Evolutionary conservation across 148 eudicot species (phyloP), one percentile per base, ranked within the genome.

Genomic region (Silene conica): DNA sequence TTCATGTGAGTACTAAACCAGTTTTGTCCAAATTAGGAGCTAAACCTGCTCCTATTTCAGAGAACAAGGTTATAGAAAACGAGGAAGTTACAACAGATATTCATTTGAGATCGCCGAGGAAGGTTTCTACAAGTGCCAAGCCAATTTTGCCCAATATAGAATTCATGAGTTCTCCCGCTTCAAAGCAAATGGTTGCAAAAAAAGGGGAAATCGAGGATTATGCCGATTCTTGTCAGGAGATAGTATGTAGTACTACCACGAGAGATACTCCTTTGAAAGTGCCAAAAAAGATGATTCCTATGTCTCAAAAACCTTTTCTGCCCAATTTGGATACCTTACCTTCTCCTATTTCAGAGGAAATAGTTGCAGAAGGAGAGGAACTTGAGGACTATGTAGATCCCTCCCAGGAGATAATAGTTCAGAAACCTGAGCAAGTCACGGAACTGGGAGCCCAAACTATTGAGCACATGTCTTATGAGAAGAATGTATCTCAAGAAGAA

Each of bases 401-500:
- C 55, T 11, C 11, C 21, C 46, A 71, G 54, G 74, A 63, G 19
- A 59, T 15, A 18, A 66, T 73, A 66, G 76, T 46, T 80, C 72
- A 1, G 43, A 61, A 64, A 0, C 10, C 45, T 63, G 57, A 73
- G 38, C 55, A 77, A 68, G 48, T 67, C 46, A 74, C 34, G 26
- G 76, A 72, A 26, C 21, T 58, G 12, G 74, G 31, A 10, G 8
- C 22, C 21, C 68, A 46, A 45, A 22, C 60, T 46, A 72, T 45
- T 56, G 31, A 78, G 52, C 60, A 73, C 45, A 76, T 57, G 57
- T 69, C 73, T 38, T 61, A n/a, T 69, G 61, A 72, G 52, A 74
- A 71, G 67, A 55, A 72, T 22, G 38, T 55, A 65, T 16, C 59
- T 21, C n/a, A 50, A 22, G 31, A 52, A 6, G 31, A 26, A 45